phyloP scores from a whole-genome alignment of 2,329 filamentous ascomycete genomes.

The Penicillium occitanis region DNA sequence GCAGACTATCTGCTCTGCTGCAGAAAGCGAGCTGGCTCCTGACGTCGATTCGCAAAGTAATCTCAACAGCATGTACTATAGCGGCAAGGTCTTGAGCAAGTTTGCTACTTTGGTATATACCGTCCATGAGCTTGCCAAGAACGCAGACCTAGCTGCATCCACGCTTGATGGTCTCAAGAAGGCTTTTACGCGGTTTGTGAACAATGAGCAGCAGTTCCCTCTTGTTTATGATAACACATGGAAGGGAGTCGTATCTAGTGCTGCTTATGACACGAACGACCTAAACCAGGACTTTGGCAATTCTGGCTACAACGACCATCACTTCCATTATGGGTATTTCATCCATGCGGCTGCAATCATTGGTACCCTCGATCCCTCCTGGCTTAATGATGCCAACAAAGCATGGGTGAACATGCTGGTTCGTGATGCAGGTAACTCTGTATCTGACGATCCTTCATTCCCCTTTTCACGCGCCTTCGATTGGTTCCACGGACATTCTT shows the following conservation, averaged over 20 bases:
- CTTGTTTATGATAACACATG: conserved; percentile 61
- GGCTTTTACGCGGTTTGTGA: conserved; percentile 64
- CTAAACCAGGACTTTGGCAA: conserved; percentile 83
- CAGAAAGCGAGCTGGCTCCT: conserved; percentile 72
- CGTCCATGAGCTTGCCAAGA: conserved; percentile 61
- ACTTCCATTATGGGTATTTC: conserved; percentile 76
- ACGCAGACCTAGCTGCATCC: conserved; percentile 56
- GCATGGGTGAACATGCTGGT: conserved; percentile 81
- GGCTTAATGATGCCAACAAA: conserved; percentile 69
- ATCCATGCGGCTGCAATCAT: conserved; percentile 84
- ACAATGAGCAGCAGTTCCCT: conserved; percentile 66
- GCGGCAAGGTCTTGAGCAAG: conserved; percentile 80
- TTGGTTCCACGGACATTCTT: conserved; percentile 92
- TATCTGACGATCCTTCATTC: conserved; percentile 68
- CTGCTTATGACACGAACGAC: conserved; percentile 68
- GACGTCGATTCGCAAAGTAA: conserved; percentile 72
- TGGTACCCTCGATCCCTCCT: conserved; percentile 71
- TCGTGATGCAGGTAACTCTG: conserved; percentile 79
- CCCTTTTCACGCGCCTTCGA: conserved; percentile 83
- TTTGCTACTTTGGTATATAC: conserved; percentile 70
- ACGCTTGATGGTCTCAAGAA: conserved; percentile 64
- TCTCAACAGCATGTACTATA: conserved; percentile 86
- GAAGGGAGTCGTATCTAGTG: conserved; percentile 78
- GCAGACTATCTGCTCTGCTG: conserved; percentile 59
- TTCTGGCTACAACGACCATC: conserved; percentile 67